phyloP scores from a whole-genome alignment of 257 asterid species.

The Penstemon davidsonii region DNA sequence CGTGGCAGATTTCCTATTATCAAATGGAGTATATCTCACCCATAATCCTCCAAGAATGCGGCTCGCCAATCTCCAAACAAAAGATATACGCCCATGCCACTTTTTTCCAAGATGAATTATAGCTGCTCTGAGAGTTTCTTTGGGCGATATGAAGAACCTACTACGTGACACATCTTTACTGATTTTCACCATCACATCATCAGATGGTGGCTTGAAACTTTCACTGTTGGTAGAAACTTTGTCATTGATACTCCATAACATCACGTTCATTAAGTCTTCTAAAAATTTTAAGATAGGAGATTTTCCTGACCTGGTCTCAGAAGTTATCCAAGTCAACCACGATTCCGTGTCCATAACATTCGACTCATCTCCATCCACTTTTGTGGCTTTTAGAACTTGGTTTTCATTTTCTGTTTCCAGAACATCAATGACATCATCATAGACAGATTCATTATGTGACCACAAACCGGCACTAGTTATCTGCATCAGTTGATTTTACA shows the following conservation, averaged over 20 bases:
- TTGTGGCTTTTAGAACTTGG: constrained; percentile 35
- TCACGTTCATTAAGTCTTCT: constrained; percentile 44
- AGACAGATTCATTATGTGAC: constrained; percentile 57
- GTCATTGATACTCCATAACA: constrained; percentile 55
- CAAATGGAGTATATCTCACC: constrained; percentile 50
- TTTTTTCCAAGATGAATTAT: constrained; percentile 63
- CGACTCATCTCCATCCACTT: constrained; percentile 48
- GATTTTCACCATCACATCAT: constrained; percentile 44
- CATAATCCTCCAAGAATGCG: constrained; percentile 85
- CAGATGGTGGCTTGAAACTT: constrained; percentile 40
- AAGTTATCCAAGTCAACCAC: constrained; percentile 73
- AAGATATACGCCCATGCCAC: constrained; percentile 89
- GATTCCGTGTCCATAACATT: constrained; percentile 40
- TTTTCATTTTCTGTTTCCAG: constrained; percentile 29
- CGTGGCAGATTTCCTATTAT: not conserved
- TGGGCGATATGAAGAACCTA: constrained; percentile 65
- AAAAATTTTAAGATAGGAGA: constrained; percentile 52
- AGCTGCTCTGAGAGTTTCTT: constrained; percentile 84
- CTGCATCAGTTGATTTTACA: constrained; percentile 39
- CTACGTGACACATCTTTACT: constrained; percentile 56
- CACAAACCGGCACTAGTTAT: constrained; percentile 83
- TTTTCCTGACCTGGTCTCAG: constrained; percentile 45
- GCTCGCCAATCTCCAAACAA: constrained; percentile 65
- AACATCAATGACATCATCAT: constrained; percentile 32
- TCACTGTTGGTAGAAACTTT: constrained; percentile 42